Evolutionary conservation across 768 basidiomycete genomes (phyloP).

Genomic region (Rhodotorula graminis): DNA sequence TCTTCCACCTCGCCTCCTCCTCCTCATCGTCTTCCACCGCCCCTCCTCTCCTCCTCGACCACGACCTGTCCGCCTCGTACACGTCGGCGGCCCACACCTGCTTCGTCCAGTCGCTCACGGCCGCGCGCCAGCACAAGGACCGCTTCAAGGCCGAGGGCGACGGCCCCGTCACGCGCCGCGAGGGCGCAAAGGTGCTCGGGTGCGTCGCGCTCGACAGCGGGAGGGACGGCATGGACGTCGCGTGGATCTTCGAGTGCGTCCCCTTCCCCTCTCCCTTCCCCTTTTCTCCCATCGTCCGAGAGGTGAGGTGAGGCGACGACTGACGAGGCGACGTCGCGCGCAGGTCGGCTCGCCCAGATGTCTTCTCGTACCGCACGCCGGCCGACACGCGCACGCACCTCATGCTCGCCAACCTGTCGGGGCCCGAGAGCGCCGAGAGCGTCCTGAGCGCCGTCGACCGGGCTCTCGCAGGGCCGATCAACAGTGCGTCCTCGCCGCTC

Average conservation of each 20-base stretch:
- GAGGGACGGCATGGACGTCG: neutral
- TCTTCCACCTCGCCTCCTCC: neutral
- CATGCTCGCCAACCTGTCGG: neutral
- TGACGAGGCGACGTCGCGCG: neutral
- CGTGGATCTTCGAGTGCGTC: slow-evolving; percentile 18
- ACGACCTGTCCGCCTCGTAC: neutral
- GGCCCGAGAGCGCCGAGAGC: neutral
- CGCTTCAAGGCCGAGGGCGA: neutral
- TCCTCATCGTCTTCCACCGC: neutral
- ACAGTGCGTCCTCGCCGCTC: neutral
- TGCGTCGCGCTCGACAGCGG: neutral
- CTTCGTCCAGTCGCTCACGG: neutral
- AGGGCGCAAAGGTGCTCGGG: slow-evolving; percentile 5
- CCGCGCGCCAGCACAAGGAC: neutral
- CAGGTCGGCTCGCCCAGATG: slow-evolving; percentile 1
- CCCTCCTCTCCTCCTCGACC: neutral
- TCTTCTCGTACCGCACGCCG: slow-evolving; percentile 1
- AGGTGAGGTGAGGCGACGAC: neutral
- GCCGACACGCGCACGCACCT: neutral
- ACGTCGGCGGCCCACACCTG: neutral
- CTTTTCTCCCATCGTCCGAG: no score
- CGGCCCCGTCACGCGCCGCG: neutral
- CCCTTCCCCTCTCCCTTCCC: no score
- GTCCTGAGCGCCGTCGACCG: neutral
- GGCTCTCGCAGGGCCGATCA: neutral